Percentiles rank a stretch among this genome's conserved stretches.
Conservation (phyloP, 1,284 basidiomycete genomes). For the Tylopilus orsonianus region DNA sequence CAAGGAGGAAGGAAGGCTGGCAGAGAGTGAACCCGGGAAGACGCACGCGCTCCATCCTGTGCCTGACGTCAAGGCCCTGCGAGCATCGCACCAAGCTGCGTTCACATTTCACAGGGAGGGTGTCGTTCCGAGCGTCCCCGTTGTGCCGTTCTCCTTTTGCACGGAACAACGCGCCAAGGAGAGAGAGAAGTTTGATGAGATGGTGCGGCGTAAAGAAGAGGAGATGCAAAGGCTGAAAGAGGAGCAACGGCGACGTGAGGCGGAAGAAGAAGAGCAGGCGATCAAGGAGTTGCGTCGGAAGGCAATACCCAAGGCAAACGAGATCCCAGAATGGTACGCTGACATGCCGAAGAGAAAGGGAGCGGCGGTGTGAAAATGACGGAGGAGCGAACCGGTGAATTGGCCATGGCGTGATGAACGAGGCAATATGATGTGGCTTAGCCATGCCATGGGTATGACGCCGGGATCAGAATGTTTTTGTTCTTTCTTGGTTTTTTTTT, state of each 20-base stretch:
- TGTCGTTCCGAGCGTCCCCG: slow-evolving; percentile 46
- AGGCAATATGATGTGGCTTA: slow-evolving; percentile 11
- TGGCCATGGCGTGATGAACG: slow-evolving; percentile 8
- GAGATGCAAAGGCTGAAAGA: slow-evolving; percentile 46
- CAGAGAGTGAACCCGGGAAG: slow-evolving; percentile 28
- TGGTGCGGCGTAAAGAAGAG: slow-evolving; percentile 52
- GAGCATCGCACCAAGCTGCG: slow-evolving; percentile 47
- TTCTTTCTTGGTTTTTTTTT: slow-evolving; percentile 6
- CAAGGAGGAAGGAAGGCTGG: slow-evolving; percentile 30
- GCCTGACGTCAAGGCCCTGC: slow-evolving; percentile 55
- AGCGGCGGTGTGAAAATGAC: slow-evolving; percentile 22
- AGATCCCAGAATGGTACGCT: slow-evolving; percentile 74
- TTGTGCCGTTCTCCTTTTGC: slow-evolving; percentile 43
- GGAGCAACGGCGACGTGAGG: slow-evolving; percentile 42
- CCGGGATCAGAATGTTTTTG: neutral
- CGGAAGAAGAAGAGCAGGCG: slow-evolving; percentile 56
- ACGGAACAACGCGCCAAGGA: slow-evolving; percentile 59
- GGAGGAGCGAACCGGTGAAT: slow-evolving; percentile 6
- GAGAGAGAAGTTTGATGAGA: slow-evolving; percentile 61
- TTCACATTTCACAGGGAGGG: slow-evolving; percentile 45
- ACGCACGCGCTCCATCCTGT: slow-evolving; percentile 31
- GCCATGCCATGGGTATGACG: slow-evolving; percentile 15
- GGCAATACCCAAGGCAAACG: slow-evolving; percentile 66
- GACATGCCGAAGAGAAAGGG: slow-evolving; percentile 34
- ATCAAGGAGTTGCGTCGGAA: slow-evolving; percentile 56